phyloP scores from a whole-genome alignment of 805 yeast genomes.

The Candida wancherniae region DNA sequence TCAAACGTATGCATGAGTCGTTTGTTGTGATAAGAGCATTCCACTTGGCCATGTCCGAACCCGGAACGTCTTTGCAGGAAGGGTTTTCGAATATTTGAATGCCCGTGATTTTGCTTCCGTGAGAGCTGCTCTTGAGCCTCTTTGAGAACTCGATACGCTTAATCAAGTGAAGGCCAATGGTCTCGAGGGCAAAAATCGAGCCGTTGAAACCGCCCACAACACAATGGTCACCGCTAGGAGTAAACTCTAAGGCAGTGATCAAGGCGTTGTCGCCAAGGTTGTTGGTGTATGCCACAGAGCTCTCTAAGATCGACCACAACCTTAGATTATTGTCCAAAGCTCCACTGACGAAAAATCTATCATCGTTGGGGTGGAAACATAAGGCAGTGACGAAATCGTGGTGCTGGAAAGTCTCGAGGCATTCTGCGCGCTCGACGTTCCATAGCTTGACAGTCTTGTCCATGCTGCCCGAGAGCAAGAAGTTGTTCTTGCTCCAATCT shows the following conservation, averaged over 20 bases:
- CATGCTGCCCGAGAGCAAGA: constrained; percentile 74
- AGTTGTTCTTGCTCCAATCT: constrained; percentile 87
- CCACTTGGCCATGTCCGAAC: constrained; percentile 19
- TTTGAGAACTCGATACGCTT: constrained; percentile 29
- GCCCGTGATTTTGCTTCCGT: constrained; percentile 64
- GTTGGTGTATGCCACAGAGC: constrained; percentile 47
- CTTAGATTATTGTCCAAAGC: constrained; percentile 71
- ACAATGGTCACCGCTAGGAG: constrained; percentile 58
- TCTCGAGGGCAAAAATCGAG: constrained; percentile 52
- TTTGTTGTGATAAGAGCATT: constrained; percentile 62
- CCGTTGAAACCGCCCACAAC: constrained; percentile 82
- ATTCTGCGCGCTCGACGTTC: constrained; percentile 68
- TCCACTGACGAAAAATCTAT: constrained; percentile 79
- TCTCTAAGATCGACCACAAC: constrained; percentile 83
- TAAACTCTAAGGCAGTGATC: constrained; percentile 70
- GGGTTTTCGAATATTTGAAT: constrained; percentile 45
- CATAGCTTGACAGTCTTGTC: constrained; percentile 80
- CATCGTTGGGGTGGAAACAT: constrained; percentile 79
- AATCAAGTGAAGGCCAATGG: constrained; percentile 52
- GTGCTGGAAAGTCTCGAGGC: constrained; percentile 63
- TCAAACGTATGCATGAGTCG: constrained; percentile 72
- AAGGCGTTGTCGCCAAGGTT: constrained; percentile 57
- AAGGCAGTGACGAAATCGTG: constrained; percentile 81
- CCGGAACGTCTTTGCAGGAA: constrained; percentile 6
- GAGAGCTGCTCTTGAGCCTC: constrained; percentile 18